Percentiles rank a stretch among this genome's conserved stretches.
Conservation (phyloP, 1,139 yeast genomes). For the Kodamaea plutei region DNA sequence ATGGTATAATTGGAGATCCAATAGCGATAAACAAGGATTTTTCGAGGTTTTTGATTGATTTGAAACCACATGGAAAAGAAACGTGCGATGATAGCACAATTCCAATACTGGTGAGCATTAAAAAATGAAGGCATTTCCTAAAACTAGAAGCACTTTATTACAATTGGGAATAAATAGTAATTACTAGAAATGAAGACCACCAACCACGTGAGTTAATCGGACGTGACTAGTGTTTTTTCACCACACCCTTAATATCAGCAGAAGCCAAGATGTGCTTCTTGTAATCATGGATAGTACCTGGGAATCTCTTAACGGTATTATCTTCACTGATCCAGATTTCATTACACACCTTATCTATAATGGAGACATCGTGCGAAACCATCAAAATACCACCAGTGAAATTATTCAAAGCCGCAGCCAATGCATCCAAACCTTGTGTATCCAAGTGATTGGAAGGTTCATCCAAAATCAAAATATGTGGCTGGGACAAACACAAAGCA, state of each 20-base stretch:
- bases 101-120: too few species aligned
- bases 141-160: too few species aligned
- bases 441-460: conserved; percentile 99
- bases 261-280: conserved; percentile 77
- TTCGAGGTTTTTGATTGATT: too few species aligned
- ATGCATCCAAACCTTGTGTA: conserved; percentile 95
- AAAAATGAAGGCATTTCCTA: too few species aligned
- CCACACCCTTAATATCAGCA: conserved; percentile 87
- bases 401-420: conserved; percentile 78
- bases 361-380: conserved; percentile 96
- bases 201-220: too few species aligned
- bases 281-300: conserved; percentile 82
- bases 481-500: conserved; percentile 81
- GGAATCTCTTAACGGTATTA: conserved; percentile 73
- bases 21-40: too few species aligned
- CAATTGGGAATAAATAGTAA: too few species aligned
- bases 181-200: too few species aligned
- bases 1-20: too few species aligned
- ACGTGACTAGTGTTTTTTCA: conserved; percentile 80
- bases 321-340: conserved; percentile 95
- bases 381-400: conserved; percentile 94
- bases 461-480: conserved; percentile 90
- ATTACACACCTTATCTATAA: conserved; percentile 82
- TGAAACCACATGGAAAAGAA: too few species aligned
- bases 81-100: too few species aligned